Evolutionary conservation across 2,329 filamentous ascomycete species (phyloP).

Genomic region (Aspergillus awamori): DNA sequence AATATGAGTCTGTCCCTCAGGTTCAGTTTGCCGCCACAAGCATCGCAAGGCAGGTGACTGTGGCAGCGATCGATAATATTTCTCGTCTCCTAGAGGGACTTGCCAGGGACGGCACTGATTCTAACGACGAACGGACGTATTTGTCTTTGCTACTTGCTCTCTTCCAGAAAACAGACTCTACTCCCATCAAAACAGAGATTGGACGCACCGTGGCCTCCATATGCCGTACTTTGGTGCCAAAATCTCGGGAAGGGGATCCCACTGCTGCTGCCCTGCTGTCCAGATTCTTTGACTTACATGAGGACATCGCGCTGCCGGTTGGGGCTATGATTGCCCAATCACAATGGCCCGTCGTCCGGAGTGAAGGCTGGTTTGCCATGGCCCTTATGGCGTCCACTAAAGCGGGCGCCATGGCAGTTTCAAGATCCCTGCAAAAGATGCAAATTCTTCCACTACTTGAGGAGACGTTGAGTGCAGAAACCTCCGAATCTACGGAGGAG

Average conservation of each 20-base stretch:
- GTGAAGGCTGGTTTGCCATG: slow-evolving; percentile 54
- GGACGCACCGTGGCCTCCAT: slow-evolving; percentile 51
- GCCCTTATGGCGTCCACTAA: slow-evolving; percentile 48
- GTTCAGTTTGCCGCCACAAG: slow-evolving; percentile 49
- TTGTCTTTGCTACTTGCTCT: slow-evolving; percentile 47
- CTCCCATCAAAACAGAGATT: slow-evolving; percentile 51
- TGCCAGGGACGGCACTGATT: slow-evolving; percentile 33
- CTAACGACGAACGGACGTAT: slow-evolving; percentile 38
- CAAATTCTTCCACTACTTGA: slow-evolving; percentile 39
- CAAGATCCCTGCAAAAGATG: slow-evolving; percentile 39
- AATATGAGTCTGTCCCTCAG: slow-evolving; percentile 46
- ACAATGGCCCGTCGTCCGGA: slow-evolving; percentile 52
- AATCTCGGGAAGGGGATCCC: slow-evolving; percentile 26
- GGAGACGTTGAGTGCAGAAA: slow-evolving; percentile 30
- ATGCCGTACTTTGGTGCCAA: slow-evolving; percentile 43
- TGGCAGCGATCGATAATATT: slow-evolving; percentile 43
- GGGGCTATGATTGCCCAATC: slow-evolving; percentile 50
- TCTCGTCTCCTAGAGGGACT: slow-evolving; percentile 38
- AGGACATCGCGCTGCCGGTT: slow-evolving; percentile 42
- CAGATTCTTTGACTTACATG: slow-evolving; percentile 40
- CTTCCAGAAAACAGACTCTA: slow-evolving; percentile 47
- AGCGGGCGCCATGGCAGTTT: slow-evolving; percentile 37
- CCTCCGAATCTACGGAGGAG: slow-evolving; percentile 26
- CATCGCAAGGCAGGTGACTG: slow-evolving; percentile 44
- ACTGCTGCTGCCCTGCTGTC: slow-evolving; percentile 32